phyloP scores from a whole-genome alignment of 306 rosid genomes.

The Cyamopsis tetragonoloba region DNA sequence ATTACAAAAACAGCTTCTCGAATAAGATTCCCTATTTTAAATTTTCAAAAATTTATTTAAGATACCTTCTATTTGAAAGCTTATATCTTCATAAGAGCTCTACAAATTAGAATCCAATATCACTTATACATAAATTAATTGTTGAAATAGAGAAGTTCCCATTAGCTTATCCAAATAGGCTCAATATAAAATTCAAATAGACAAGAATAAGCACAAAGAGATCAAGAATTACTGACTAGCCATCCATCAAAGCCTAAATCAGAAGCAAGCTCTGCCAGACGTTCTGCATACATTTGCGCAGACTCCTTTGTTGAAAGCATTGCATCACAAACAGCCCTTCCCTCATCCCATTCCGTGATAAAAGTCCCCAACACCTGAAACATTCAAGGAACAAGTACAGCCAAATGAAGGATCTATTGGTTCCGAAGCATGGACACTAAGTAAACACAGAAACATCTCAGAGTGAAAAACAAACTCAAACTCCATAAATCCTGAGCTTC shows the following conservation, averaged over 20 bases:
- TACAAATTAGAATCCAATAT: no score
- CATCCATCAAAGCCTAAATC: slow-evolving; percentile 91
- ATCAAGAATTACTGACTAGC: slow-evolving; percentile 60
- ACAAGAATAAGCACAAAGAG: slow-evolving; percentile 13
- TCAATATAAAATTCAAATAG: slow-evolving; percentile 5
- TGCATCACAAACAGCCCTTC: slow-evolving; percentile 44
- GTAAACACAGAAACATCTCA: background rate
- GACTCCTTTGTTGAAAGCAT: slow-evolving; percentile 69
- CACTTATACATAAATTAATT: no score
- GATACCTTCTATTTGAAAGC: no score
- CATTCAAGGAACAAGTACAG: slow-evolving; percentile 10
- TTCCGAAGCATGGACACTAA: slow-evolving; percentile 7
- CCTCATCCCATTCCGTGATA: slow-evolving; percentile 82
- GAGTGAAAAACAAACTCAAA: slow-evolving; percentile 9
- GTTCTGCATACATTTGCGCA: slow-evolving; percentile 78
- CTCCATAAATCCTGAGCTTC: background rate
- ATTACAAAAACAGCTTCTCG: background rate
- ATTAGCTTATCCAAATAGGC: no score
- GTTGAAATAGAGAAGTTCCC: no score
- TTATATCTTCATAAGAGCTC: no score
- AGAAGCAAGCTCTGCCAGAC: slow-evolving; percentile 69
- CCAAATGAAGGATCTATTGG: background rate
- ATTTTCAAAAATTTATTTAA: no score
- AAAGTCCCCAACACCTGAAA: slow-evolving; percentile 90
- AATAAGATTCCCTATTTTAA: no score